Base-by-base conservation (phyloP, 192 early-diverging fungal species). In the Endogone sp. region DNA sequence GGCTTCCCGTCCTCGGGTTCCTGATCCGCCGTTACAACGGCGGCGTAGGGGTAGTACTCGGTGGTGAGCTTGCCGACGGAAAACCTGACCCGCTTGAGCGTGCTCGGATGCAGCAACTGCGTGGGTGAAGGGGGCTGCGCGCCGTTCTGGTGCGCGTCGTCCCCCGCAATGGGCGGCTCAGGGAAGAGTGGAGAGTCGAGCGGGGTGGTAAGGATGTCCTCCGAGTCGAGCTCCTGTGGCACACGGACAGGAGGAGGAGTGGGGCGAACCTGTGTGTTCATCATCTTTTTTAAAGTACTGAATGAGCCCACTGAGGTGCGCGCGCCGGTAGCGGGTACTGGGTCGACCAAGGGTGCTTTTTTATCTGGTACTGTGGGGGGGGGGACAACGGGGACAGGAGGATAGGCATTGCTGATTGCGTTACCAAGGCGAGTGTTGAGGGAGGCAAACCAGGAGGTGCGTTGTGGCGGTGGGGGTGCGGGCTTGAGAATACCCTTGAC, bases 31-130 rank as follows among this genome's bases (percentile, higher is more conserved):
- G 56, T 58, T 27, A 61, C 29, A 29, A 57, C 61, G 9, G 68
- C 49, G 49, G 61, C 37, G 30, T 49, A 28, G 20, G 60, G 26
- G 49, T 29, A 66, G 13, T 83, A 81, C 65, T 86, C 85, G 4
- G 78, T 82, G 1, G 77, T 80, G 32, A 86, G 72, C 49, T 84
- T 72, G 29, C 67, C 71, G 3, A 83, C 83, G 2, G 85, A 81
- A 69, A 86, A 86, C 22, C 83, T 74, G 2, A 86, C 85, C 56
- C 82, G 68, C 64, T 86, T 86, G 30, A 86, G 55, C 8, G 67
- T 63, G 37, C 71, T 63, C 2, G 71, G 65, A 2, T 37, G n/a
- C 21, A 78, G 60, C 37, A 49, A 16, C 37, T 49, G 37, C 9
- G 37, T 49, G 37, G 37, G 37, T 16, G 37, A 49, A 6, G 37